These are phyloP conservation scores for Raphanus sativus DNA, from an alignment of 345 rosid genomes.

Conservation along the genomic window DNA sequence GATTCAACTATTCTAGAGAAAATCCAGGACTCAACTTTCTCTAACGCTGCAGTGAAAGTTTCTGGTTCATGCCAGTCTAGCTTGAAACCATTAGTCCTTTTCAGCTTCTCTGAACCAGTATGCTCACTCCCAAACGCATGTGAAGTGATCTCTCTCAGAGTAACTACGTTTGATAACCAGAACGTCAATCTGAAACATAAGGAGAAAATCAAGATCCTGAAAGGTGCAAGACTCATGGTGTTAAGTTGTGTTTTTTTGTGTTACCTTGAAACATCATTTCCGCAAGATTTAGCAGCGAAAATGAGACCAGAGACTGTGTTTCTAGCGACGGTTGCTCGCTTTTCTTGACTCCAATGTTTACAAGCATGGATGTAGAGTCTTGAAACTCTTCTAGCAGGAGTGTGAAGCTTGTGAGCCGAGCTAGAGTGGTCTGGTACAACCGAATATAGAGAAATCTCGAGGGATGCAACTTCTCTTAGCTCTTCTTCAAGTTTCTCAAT, in stretches of 20 bases:
- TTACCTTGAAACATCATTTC: constrained; percentile 90
- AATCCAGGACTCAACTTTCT: constrained; percentile 83
- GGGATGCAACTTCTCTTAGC: constrained; percentile 93
- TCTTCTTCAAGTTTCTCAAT: constrained; percentile 88
- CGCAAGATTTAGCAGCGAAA: constrained; percentile 78
- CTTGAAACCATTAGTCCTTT: constrained; percentile 25
- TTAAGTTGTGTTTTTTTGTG: background rate
- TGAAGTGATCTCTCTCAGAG: constrained; percentile 70
- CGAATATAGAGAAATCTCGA: constrained; percentile 86
- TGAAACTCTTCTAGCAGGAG: constrained; percentile 85
- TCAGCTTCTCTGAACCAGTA: constrained; percentile 14
- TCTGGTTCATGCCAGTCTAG: constrained; percentile 85
- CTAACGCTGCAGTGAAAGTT: constrained; percentile 66
- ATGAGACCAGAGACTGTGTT: constrained; percentile 79
- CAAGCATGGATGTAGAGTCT: constrained; percentile 86
- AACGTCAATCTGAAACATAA: constrained; percentile 65
- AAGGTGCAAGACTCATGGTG: background rate
- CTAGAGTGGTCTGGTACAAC: constrained; percentile 91
- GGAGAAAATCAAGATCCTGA: background rate
- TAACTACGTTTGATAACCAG: constrained; percentile 88
- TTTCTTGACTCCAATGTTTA: constrained; percentile 72
- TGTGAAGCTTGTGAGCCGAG: constrained; percentile 90
- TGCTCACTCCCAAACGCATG: constrained; percentile 53
- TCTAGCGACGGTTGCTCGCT: constrained; percentile 65
- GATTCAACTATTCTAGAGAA: constrained; percentile 92